phyloP scores from a whole-genome alignment of 1,284 basidiomycete species.

The Caloboletus firmus region DNA sequence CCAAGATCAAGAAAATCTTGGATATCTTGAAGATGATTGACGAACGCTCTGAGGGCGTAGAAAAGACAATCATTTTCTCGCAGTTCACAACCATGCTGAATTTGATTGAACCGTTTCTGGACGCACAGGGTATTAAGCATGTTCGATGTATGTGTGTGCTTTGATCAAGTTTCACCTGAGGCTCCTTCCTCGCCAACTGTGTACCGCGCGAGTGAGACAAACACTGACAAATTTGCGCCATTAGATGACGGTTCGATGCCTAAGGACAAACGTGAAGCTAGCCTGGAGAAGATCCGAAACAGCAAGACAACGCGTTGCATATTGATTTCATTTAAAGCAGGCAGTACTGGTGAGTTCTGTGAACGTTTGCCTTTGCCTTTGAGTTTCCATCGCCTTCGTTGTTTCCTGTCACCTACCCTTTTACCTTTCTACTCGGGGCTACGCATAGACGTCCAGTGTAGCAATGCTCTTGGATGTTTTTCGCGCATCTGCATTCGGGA shows the following conservation, averaged over 20 bases:
- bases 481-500: background rate
- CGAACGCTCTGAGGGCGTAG: constrained; percentile 54
- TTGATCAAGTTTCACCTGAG: background rate
- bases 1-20: constrained; percentile 88
- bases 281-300: constrained; percentile 72
- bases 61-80: constrained; percentile 91
- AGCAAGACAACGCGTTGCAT: constrained; percentile 68
- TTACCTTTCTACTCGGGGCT: background rate
- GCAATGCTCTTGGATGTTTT: background rate
- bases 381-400: background rate
- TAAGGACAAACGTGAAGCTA: constrained; percentile 71
- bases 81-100: constrained; percentile 93
- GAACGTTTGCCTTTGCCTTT: background rate
- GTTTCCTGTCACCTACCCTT: background rate
- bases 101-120: constrained; percentile 82
- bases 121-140: constrained; percentile 62
- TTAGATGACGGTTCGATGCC: constrained; percentile 87
- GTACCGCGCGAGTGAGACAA: background rate
- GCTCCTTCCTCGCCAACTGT: background rate
- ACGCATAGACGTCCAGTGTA: background rate
- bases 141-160: constrained; percentile 67
- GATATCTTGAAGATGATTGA: constrained; percentile 71
- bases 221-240: constrained; percentile 4
- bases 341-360: constrained; percentile 70
- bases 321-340: constrained; percentile 95